Percentiles rank a stretch among this genome's conserved stretches.
phyloP scores from a whole-genome alignment of 73 alveolate genomes.

The Paramecium sexaurelia region DNA sequence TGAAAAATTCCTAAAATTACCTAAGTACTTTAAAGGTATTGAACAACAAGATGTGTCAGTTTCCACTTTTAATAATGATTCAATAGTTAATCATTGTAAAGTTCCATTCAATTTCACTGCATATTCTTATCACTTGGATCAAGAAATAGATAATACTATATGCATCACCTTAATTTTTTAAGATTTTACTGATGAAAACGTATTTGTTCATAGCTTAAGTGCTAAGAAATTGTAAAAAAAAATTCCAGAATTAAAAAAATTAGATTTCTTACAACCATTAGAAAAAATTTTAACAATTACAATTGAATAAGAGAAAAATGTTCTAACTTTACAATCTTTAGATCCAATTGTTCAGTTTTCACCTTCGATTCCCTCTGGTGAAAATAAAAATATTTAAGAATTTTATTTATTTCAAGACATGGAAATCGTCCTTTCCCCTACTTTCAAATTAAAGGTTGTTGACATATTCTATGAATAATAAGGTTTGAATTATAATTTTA shows the following conservation, averaged over 20 bases:
- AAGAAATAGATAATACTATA: background rate
- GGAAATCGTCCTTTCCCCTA: background rate
- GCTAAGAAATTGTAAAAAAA: background rate
- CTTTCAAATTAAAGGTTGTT: background rate
- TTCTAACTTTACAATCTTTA: background rate
- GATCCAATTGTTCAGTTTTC: background rate
- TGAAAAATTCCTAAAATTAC: background rate
- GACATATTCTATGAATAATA: background rate
- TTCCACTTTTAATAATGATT: background rate
- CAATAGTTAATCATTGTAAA: background rate
- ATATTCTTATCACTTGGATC: background rate
- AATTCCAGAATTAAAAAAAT: background rate
- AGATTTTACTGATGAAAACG: background rate
- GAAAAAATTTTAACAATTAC: background rate
- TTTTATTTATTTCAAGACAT: background rate
- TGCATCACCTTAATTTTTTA: background rate
- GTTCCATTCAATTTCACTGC: background rate
- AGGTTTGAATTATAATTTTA: background rate
- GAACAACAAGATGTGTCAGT: background rate
- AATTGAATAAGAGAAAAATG: background rate
- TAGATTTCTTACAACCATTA: background rate
- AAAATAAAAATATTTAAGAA: background rate
- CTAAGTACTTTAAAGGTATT: background rate
- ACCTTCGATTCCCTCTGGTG: background rate
- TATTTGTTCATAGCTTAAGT: background rate